Evolutionary conservation across 495 filamentous ascomycete genomes (phyloP), one percentile per base, ranked within the genome.

Genomic region (Penicillium paxilli): DNA sequence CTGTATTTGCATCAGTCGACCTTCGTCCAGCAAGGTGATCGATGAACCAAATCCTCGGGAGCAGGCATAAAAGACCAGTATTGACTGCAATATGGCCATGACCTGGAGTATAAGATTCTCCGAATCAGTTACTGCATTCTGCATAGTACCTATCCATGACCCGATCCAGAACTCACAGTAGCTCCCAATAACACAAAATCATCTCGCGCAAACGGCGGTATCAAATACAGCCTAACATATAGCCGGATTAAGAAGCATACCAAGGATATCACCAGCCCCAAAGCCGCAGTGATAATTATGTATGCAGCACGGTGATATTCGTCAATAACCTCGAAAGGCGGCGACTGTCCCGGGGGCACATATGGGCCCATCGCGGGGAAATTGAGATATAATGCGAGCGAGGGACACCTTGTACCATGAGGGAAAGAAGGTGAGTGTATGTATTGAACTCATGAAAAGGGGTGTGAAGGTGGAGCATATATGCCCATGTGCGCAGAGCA

Each of bases 261-360:
- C 5, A 82, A 37, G 11, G 76, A 66, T n/a, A 82, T 67, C 22
- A 78, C 74, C 20, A 83, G 67, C 4, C 76, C 69, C 2, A 81
- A 57, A 1, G 78, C 76, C 6, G 71, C 71, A 1, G 66, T 68
- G 40, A 83, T 82, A 25, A 82, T 75, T 1, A 80, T 53, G 62
- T 70, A 70, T 12, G 70, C 77, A 19, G 68, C 65, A 58, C 77
- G 75, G 53, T 80, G 71, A 20, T 55, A 48, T 16, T 71, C 67
- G 42, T 74, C 71, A 11, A 74, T 63, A 20, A 72, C 69, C 59
- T 72, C 65, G 37, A 74, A 74, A 26, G 71, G 71, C 35, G 71
- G 66, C 46, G 71, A 69, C 46, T 74, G 66, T 49, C 71, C 71
- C 20, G 69, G 63, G 11, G 66, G 67, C 22, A 74, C 64, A 57